Percentiles rank a stretch among this genome's conserved stretches.
Evolutionary conservation across 495 filamentous ascomycete genomes (phyloP).

Genomic region (Podospora appendiculata): DNA sequence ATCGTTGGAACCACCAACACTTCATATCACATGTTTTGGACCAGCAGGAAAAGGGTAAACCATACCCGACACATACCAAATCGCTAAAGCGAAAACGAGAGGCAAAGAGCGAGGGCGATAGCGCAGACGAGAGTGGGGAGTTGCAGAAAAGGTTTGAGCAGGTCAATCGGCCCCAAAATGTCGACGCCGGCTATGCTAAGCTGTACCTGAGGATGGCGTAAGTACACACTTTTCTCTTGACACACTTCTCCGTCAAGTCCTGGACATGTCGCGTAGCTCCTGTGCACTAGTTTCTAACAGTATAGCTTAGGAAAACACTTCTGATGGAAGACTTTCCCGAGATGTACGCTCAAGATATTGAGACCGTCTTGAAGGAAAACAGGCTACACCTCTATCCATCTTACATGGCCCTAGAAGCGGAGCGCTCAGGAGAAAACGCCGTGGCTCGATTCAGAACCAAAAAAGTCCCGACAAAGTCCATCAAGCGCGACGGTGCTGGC

Average conservation of each 20-base stretch:
- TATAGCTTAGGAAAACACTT: conserved; percentile 10
- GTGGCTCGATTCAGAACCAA: conserved; percentile 14
- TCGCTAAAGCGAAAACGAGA: conserved; percentile 29
- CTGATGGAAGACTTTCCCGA: conserved; percentile 19
- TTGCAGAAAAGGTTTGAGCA: no score
- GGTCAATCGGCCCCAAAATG: no score
- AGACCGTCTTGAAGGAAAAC: conserved; percentile 7
- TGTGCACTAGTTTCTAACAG: no score
- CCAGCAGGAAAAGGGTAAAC: conserved; percentile 19
- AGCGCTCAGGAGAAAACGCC: neutral
- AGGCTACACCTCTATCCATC: conserved; percentile 18
- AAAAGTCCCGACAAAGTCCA: conserved; percentile 6
- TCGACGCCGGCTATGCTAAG: conserved; percentile 1
- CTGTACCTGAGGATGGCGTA: conserved; percentile 9
- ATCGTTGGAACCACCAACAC: conserved; percentile 9
- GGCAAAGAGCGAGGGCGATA: conserved; percentile 6
- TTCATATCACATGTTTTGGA: conserved; percentile 24
- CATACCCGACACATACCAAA: conserved; percentile 23
- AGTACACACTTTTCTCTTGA: neutral
- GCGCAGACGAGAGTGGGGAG: no score
- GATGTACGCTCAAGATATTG: conserved; percentile 12
- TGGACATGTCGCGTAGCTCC: no score
- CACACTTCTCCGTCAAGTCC: neutral
- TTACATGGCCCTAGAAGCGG: conserved; percentile 21
- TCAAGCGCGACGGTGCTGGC: neutral